These are phyloP conservation scores for Fusarium anthophilum DNA, from an alignment of 2,329 filamentous ascomycete species.

Conservation along the genomic window DNA sequence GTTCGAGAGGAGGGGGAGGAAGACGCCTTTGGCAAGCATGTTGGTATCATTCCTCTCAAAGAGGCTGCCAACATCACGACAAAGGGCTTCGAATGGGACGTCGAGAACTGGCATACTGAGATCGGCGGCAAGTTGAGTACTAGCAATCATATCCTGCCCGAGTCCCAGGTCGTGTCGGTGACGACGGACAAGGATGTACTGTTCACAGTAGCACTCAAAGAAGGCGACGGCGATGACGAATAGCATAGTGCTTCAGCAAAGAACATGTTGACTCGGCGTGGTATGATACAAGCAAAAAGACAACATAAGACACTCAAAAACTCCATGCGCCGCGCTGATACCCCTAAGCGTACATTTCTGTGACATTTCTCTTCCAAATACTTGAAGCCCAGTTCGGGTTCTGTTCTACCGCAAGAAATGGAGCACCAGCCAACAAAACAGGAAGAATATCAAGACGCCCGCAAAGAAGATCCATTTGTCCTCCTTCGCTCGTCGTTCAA, in stretches of 20 bases:
- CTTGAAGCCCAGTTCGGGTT: background rate
- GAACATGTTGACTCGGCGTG: conserved; percentile 7
- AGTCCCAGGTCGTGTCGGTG: conserved; percentile 68
- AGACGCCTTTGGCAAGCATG: conserved; percentile 75
- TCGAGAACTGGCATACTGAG: conserved; percentile 79
- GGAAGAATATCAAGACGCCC: conserved; percentile 85
- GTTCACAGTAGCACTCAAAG: conserved; percentile 75
- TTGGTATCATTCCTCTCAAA: conserved; percentile 87
- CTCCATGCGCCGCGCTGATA: conserved; percentile 45
- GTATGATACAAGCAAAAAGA: conserved; percentile 27
- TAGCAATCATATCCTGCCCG: conserved; percentile 77
- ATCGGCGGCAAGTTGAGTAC: conserved; percentile 81
- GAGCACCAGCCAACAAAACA: conserved; percentile 91
- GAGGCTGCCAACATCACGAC: conserved; percentile 84
- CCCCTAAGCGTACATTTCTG: conserved; percentile 19
- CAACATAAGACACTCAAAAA: conserved; percentile 30
- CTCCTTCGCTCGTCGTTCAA: conserved; percentile 88
- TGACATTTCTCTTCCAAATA: conserved; percentile 4
- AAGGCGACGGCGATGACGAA: conserved; percentile 48
- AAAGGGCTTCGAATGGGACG: conserved; percentile 89
- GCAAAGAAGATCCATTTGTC: conserved; percentile 98
- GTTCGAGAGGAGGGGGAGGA: conserved; percentile 62
- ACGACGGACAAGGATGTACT: conserved; percentile 71
- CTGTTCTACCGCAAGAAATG: conserved; percentile 72
- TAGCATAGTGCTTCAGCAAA: conserved; percentile 13